These are phyloP conservation scores for Paramyrothecium roridum DNA, from an alignment of 2,329 filamentous ascomycete species.

Conservation along the genomic window DNA sequence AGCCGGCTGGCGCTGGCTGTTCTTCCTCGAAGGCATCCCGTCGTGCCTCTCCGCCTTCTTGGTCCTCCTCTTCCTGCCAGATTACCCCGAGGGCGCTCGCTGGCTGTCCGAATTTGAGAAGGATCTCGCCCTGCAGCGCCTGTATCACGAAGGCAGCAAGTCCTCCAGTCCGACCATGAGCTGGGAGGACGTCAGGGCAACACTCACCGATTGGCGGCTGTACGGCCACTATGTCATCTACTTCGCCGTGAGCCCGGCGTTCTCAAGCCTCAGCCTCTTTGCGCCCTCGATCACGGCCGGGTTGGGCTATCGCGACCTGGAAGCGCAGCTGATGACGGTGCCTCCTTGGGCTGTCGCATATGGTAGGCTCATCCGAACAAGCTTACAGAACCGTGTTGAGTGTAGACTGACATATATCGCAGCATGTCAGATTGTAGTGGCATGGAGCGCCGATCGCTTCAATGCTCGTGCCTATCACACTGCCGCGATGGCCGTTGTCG, in stretches of 20 bases:
- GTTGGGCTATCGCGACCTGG: constrained; percentile 45
- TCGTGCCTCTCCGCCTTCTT: constrained; percentile 61
- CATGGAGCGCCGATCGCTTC: constrained; percentile 62
- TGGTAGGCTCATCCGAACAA: constrained; percentile 22
- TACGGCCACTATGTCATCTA: constrained; percentile 64
- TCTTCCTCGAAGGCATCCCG: constrained; percentile 61
- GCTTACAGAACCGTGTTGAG: too few species aligned
- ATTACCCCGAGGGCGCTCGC: constrained; percentile 62
- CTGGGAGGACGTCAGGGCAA: constrained; percentile 66
- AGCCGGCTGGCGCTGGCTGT: constrained; percentile 67
- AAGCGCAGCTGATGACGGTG: constrained; percentile 64
- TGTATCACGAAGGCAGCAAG: constrained; percentile 46
- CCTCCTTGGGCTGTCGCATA: constrained; percentile 63
- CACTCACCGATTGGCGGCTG: constrained; percentile 62
- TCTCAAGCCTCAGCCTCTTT: constrained; percentile 60
- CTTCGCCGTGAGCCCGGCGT: constrained; percentile 48
- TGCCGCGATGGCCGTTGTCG: constrained; percentile 38
- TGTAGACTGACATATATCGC: constrained; percentile 4
- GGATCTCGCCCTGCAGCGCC: constrained; percentile 43
- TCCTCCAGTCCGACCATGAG: constrained; percentile 61
- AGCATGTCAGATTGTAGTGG: constrained; percentile 38
- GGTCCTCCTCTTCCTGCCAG: constrained; percentile 66
- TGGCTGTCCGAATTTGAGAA: constrained; percentile 62
- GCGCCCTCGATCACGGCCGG: constrained; percentile 59
- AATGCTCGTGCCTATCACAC: constrained; percentile 49